Evolutionary conservation across 176 grass and related monocot species (phyloP), one percentile per base, ranked within the genome.

Genomic region (Musa itinerans): DNA sequence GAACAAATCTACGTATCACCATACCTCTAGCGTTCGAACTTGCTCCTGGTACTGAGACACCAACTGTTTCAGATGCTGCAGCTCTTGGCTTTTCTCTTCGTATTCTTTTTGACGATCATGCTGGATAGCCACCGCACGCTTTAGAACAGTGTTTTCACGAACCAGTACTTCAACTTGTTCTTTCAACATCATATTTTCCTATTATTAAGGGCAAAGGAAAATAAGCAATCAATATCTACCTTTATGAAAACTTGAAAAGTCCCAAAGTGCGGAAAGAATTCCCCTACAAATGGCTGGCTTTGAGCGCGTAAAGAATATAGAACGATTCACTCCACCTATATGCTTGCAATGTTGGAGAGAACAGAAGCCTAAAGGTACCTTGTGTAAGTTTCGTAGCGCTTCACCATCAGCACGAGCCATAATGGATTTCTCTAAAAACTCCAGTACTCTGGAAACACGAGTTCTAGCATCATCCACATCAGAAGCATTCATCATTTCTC

Each of bases 51-150:
- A 89, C 72, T 92, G 83, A 64, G 76, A 54, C 26, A 86, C 84
- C 43, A 92, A 15, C 67, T 92, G 89, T 65, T 89, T 96, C 75
- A 96, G 52, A 67, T 89, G 81, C 43, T 88, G 76, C 75, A 88
- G 52, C 69, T 96, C 89, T 74, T 86, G 79, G 25, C 16, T 80
- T 62, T 69, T 87, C 71, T 78, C 85, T 0, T 88, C 87, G 3
- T 88, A 74, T 69, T 92, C 89, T 58, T 89, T 89, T 68, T 89
- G 89, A 9, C 83, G 86, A 10, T 86, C 89, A 76, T 92, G 73
- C 71, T 92, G 89, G 57, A 96, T 92, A n/a, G 87, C 57, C 58
- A 92, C 80, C 6, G 87, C 92, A 79, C 78, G 84, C 79, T 92
- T 96, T n/a, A 96, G 83, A 77, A 92, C 84, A 73, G 29, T 59